Base-by-base conservation (phyloP, 768 basidiomycete species). In the Cystofilobasidium macerans region DNA sequence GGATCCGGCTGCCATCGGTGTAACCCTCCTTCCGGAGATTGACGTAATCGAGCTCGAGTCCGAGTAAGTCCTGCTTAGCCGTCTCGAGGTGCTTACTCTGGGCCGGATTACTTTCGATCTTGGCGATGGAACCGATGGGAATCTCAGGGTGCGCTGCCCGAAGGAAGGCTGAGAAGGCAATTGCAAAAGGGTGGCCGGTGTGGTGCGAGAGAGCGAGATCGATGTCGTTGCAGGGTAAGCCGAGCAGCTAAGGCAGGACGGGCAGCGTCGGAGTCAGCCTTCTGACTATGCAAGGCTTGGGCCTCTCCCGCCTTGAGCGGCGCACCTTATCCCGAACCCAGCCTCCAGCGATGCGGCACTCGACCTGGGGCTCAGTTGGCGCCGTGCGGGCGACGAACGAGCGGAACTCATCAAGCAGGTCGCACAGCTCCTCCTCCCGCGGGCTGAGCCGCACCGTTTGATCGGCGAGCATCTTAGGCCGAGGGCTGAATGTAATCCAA, bases 1-100 rank as follows among this genome's bases (percentile, higher is more conserved):
- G 95, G 69, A 99, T 98, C 1, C 95, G 82, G 75, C 89, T 93
- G 57, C 84, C 80, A 42, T 83, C 81, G 0, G 89, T 85, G 77
- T 99, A 99, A 69, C 86, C 88, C 76, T 99, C 95, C 69, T 86
- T 88, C 69, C 95, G 79, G 63, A 98, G 78, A 73, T 97, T 97
- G 3, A 98, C 95, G 69, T 95, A 85, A 75, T 99, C 95, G 56
- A 98, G 79, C 65, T 92, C 89, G 54, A 88, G 77, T 2, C 82
- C 91, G 62, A 89, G 79, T 38, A 98, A 77, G 48, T 82, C 84
- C 43, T 90, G 85, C 47, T 86, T 86, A 2, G 93, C 93, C 1
- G 95, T 97, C 77, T 98, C 94, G 35, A 99, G 81, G 77, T 99
- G 95, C 74, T 99, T 99, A 36, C 89, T 93, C 78, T 98, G 94